phyloP scores from a whole-genome alignment of 1,139 yeast genomes.

The Yamadazyma blattariae region DNA sequence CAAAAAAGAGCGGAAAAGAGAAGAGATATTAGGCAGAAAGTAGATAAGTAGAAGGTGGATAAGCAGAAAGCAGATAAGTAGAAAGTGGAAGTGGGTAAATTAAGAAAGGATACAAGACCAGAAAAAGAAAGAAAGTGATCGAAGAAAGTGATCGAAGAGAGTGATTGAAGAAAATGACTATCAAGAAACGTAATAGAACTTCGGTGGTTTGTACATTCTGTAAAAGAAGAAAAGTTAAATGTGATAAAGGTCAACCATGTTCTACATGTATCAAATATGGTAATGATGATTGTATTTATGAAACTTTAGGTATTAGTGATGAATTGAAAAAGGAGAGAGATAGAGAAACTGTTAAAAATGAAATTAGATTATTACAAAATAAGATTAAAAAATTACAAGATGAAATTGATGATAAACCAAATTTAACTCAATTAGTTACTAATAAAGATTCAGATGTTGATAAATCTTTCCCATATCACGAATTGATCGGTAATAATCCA shows the following conservation, averaged over 20 bases:
- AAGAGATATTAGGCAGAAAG: too few relatives aligned
- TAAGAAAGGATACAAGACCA: too few relatives aligned
- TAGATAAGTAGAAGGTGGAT: too few relatives aligned
- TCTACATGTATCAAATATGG: slow-evolving; percentile 38
- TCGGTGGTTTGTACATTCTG: slow-evolving; percentile 40
- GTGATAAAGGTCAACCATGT: slow-evolving; percentile 42
- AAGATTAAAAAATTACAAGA: slow-evolving; percentile 6
- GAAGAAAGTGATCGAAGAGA: too few relatives aligned
- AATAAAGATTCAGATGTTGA: neutral
- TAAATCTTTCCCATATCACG: slow-evolving; percentile 1
- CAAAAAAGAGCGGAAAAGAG: too few relatives aligned
- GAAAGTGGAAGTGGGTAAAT: too few relatives aligned
- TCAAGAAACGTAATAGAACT: slow-evolving; percentile 26
- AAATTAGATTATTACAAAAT: slow-evolving; percentile 7
- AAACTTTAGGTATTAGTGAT: slow-evolving; percentile 8
- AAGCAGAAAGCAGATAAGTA: too few relatives aligned
- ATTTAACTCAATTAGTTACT: neutral
- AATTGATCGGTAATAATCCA: slow-evolving; percentile 11
- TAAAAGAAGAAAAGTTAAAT: slow-evolving; percentile 37
- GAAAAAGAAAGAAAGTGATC: too few relatives aligned
- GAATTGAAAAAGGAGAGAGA: slow-evolving; percentile 7
- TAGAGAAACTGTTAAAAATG: slow-evolving; percentile 6
- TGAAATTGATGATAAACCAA: neutral
- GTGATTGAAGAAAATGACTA: too few relatives aligned
- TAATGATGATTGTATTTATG: slow-evolving; percentile 25